Evolutionary conservation across 176 grass and related monocot species (phyloP), one percentile per base, ranked within the genome.

Genomic region (Puccinellia tenuiflora): DNA sequence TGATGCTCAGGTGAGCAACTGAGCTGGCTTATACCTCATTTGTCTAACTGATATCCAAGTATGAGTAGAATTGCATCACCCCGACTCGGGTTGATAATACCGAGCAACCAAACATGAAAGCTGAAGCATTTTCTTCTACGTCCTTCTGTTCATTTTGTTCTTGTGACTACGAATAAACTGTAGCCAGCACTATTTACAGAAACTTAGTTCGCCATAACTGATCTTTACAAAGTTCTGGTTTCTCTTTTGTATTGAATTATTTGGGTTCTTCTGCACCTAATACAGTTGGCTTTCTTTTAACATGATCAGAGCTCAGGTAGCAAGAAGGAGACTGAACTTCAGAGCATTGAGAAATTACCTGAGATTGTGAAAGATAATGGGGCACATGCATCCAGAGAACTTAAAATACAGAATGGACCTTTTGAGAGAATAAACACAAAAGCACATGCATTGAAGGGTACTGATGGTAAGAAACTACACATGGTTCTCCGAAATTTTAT

Each of bases 301-400:
- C 76, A 77, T 85, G 59, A 82, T 56, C 89, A 99, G 97, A 96
- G 89, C 81, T 93, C 81, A 68, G 83, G 81, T 63, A 85, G 82
- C 87, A 96, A 96, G 80, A 88, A 72, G 57, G 91, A 90, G 83
- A 78, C 74, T 64, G 91, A 92, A 86, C 90, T 93, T 84, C 83
- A 90, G 86, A 87, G 80, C 86, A 77, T 75, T 54, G 80, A 90
- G 76, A 96, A 92, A 43, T 86, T 89, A 70, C 68, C 70, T 28
- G 84, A 89, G 61, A 79, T 33, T 70, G 50, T 28, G 85, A 77
- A 26, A 89, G 64, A 81, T 86, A 77, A 84, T 81, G 87, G 64
- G 33, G 80, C 75, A 65, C 81, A 80, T 17, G 63, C 79, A 83
- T 93, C 86, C 67, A 90, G 76, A 84, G 89, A 87, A 61, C 55